These are phyloP conservation scores for Solanum pinnatisectum DNA, from an alignment of 257 asterid genomes.

Conservation along the genomic window DNA sequence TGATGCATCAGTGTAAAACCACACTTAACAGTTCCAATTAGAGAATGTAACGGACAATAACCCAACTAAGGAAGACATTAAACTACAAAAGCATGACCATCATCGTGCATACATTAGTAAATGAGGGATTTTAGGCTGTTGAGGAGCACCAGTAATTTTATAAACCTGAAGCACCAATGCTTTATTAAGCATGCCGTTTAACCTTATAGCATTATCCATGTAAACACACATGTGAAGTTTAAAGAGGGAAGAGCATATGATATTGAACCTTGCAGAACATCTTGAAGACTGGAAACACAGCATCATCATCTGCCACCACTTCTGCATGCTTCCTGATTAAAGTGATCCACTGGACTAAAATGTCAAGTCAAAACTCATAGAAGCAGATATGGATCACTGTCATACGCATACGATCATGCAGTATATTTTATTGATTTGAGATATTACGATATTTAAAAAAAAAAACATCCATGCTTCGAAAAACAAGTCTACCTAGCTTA, in stretches of 20 bases:
- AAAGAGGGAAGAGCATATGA: neutral
- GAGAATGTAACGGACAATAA: neutral
- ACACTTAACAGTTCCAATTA: neutral
- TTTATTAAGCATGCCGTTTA: neutral
- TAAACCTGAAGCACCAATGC: neutral
- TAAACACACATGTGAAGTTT: neutral
- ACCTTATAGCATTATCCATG: neutral
- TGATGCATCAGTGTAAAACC: neutral
- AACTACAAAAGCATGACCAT: neutral
- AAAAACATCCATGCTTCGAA: neutral
- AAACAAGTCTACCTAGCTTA: neutral
- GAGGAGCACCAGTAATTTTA: neutral
- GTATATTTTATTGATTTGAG: neutral
- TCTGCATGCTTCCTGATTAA: constrained; percentile 74
- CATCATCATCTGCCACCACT: constrained; percentile 65
- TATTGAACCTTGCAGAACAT: constrained; percentile 73
- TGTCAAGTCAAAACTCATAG: neutral
- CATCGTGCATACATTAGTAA: neutral
- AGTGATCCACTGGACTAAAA: constrained; percentile 76
- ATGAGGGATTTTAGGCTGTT: neutral
- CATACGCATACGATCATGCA: neutral
- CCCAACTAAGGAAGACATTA: neutral
- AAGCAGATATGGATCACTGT: neutral
- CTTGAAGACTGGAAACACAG: constrained; percentile 51
- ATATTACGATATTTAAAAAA: accelerated